Evolutionary conservation across 495 filamentous ascomycete species (phyloP).

Genomic region (Lophiostoma macrostomum): DNA sequence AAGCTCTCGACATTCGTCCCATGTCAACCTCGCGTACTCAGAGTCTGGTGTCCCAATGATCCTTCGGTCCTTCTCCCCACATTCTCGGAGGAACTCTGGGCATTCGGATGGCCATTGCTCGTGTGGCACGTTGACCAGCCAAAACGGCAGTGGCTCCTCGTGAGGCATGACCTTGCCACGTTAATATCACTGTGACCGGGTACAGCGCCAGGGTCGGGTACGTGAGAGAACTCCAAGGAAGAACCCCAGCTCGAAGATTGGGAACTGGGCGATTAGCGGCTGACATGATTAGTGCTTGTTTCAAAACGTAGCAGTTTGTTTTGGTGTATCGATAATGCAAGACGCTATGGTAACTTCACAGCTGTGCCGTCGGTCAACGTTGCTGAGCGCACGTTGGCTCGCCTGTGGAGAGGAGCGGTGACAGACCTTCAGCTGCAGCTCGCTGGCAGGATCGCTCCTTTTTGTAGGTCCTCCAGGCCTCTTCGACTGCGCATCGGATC

Average conservation of each 20-base stretch:
- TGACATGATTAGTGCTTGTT: conserved; percentile 12
- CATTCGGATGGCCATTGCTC: conserved; percentile 60
- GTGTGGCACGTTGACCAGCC: conserved; percentile 72
- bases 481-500: no score
- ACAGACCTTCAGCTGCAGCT: background rate
- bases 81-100: conserved; percentile 62
- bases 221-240: background rate
- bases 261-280: background rate
- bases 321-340: no score
- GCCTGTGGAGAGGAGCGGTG: background rate
- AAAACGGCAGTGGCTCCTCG: conserved; percentile 56
- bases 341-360: no score
- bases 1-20: conserved; percentile 61
- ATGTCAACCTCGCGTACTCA: conserved; percentile 55
- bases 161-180: conserved; percentile 22
- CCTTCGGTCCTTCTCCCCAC: conserved; percentile 53
- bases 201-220: no score
- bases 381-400: background rate
- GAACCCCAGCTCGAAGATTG: background rate
- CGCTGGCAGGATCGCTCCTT: no score
- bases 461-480: no score
- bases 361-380: no score
- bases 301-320: conserved; percentile 16
- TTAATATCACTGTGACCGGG: background rate
- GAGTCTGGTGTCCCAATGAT: conserved; percentile 66